Evolutionary conservation across 805 yeast genomes (phyloP).

Genomic region (Kluyveromyces starmeri): DNA sequence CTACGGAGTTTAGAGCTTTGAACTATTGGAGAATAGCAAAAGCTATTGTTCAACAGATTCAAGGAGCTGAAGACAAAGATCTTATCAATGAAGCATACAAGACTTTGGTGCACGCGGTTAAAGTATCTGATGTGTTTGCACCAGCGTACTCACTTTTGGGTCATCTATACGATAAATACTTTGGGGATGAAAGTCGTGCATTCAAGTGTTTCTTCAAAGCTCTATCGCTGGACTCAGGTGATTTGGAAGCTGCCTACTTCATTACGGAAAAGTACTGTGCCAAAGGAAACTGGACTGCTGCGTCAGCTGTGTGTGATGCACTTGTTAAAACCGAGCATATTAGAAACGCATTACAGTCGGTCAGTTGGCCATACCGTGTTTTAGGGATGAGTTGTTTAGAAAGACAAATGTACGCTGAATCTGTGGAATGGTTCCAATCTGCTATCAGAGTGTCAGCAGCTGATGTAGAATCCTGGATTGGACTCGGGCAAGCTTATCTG

Average conservation of each 20-base stretch:
- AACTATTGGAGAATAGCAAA: conserved; percentile 69
- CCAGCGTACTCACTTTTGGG: conserved; percentile 82
- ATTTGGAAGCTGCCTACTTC: conserved; percentile 62
- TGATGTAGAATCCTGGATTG: conserved; percentile 83
- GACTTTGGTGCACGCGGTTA: conserved; percentile 51
- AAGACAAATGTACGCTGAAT: conserved; percentile 59
- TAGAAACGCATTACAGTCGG: conserved; percentile 36
- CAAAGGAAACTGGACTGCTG: conserved; percentile 73
- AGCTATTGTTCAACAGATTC: conserved; percentile 38
- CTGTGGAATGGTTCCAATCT: conserved; percentile 83
- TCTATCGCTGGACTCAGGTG: conserved; percentile 74
- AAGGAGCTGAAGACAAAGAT: conserved; percentile 17
- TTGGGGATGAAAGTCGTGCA: conserved; percentile 56
- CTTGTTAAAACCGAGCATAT: conserved; percentile 58
- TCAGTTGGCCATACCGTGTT: conserved; percentile 83
- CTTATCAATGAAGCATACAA: conserved; percentile 44
- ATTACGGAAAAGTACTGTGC: conserved; percentile 63
- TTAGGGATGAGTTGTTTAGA: conserved; percentile 74
- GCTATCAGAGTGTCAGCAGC: conserved; percentile 60
- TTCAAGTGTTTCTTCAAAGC: conserved; percentile 84
- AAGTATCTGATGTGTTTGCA: conserved; percentile 56
- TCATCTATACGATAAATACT: conserved; percentile 49
- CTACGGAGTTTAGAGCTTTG: conserved; percentile 49
- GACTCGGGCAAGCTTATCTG: conserved; percentile 92
- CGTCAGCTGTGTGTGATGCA: conserved; percentile 61